Evolutionary conservation across 768 basidiomycete genomes (phyloP), one percentile per base, ranked within the genome.

Genomic region (Leccinellum albellum): DNA sequence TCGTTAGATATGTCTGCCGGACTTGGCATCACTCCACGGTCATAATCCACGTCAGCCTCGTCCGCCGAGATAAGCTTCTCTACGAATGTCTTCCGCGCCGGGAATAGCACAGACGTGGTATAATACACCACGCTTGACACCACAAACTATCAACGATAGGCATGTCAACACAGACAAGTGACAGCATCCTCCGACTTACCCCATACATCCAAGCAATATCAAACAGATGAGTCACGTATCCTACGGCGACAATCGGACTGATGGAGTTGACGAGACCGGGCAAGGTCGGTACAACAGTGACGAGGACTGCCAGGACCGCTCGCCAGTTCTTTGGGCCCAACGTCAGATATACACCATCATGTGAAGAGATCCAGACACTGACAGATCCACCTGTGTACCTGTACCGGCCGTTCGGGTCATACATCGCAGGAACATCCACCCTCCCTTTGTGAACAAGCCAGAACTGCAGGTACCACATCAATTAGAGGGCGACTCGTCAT

Each of bases 351-450:
- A 37, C 7, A 29, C 37, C 35, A 20, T 26, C 45, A 12, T 23
- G 15, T 12, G 50, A 54, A 52, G n/a, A 51, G 12, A 37, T 7
- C 17, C 10, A 29, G 20, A 24, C 21, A 66, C 61, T 66, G 66
- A 89, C 89, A 51, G 88, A 78, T 51, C 92, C 92, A 42, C 78
- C 77, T 64, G 76, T 83, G 70, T 93, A 94, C n/a, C 80, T 74
- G 70, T 94, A 94, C 54, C 88, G 78, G 1, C 91, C 91, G 40
- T 84, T 74, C 9, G 88, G 90, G 61, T 83, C 79, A 66, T 94
- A 96, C 81, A 95, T 87, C 3, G 88, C 84, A 3, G 89, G 88
- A 1, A 94, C 88, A 61, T 94, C 89, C 35, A 93, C 83, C 44
- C 81, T 82, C 33, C 85, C 74, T 56, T 70, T 74, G 66, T 92